Percentiles rank a stretch among this genome's conserved stretches.
Evolutionary conservation across 257 asterid genomes (phyloP).

Genomic region (Lantana camara): DNA sequence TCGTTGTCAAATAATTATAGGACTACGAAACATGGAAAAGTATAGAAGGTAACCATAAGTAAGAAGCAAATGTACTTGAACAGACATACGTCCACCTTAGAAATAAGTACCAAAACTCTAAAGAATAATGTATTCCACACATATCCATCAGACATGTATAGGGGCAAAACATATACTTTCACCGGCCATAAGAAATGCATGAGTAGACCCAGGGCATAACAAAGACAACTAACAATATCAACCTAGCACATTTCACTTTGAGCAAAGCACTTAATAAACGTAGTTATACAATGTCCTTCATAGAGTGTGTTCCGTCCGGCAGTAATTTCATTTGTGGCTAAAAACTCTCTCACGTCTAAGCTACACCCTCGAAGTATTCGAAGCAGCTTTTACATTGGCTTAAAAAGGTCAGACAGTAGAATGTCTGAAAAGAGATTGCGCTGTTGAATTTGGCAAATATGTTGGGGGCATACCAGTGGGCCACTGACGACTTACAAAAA

Average conservation of each 20-base stretch:
- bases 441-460: constrained; percentile 2
- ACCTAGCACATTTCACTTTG: constrained; percentile 15
- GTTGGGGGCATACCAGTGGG: constrained; percentile 19
- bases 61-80: constrained; percentile 17
- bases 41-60: neutral
- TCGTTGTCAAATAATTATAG: constrained; percentile 14
- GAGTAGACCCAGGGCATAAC: constrained; percentile 18
- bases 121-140: constrained; percentile 4
- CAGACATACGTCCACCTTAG: neutral
- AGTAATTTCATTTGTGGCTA: constrained; percentile 10
- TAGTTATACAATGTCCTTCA: constrained; percentile 4
- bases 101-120: constrained; percentile 10
- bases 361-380: constrained; percentile 12
- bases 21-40: constrained; percentile 1
- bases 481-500: constrained; percentile 4
- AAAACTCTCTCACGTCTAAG: constrained; percentile 20
- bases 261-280: constrained; percentile 14
- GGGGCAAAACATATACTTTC: constrained; percentile 7
- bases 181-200: constrained; percentile 20
- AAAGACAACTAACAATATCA: constrained; percentile 17
- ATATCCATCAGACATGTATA: constrained; percentile 15
- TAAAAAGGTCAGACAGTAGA: constrained; percentile 14
- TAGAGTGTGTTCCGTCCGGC: neutral
- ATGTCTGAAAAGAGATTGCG: neutral
- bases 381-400: neutral